A percentile compares a stretch with the other conserved stretches of the same genome.
phyloP scores from a whole-genome alignment of 31 red algal species.

The Endocladia muricata region DNA sequence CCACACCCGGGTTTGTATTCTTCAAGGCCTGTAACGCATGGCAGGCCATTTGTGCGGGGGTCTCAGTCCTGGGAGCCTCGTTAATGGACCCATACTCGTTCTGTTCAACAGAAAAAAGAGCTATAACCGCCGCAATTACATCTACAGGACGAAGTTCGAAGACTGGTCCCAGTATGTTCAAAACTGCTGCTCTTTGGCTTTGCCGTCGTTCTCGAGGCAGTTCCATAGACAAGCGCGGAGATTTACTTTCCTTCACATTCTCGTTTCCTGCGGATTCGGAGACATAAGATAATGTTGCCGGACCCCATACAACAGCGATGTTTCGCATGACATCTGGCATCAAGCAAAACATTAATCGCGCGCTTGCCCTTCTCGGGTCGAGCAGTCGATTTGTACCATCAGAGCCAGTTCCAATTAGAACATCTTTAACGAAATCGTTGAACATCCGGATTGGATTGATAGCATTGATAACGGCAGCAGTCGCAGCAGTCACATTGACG shows the following conservation, averaged over 20 bases:
- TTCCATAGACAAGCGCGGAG: conserved; percentile 54
- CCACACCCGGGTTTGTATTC: conserved; percentile 47
- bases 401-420: conserved; percentile 50
- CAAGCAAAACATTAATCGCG: conserved; percentile 42
- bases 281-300: conserved; percentile 20
- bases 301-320: conserved; percentile 57
- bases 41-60: conserved; percentile 16
- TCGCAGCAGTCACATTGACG: conserved; percentile 17
- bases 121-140: conserved; percentile 44
- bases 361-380: conserved; percentile 52
- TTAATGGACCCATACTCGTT: conserved; percentile 31
- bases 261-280: background rate
- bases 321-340: conserved; percentile 36
- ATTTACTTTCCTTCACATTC: background rate
- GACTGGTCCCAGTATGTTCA: conserved; percentile 60
- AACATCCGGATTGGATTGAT: conserved; percentile 77
- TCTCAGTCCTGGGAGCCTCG: background rate
- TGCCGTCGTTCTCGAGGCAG: conserved; percentile 67
- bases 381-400: conserved; percentile 45
- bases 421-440: conserved; percentile 83
- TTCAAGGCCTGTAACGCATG: conserved; percentile 60
- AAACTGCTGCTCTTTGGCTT: conserved; percentile 54
- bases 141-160: conserved; percentile 62
- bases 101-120: conserved; percentile 47
- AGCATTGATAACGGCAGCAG: conserved; percentile 60